phyloP scores from a whole-genome alignment of 192 early-diverging fungal genomes.

The Rhizoclosmatium globosum region DNA sequence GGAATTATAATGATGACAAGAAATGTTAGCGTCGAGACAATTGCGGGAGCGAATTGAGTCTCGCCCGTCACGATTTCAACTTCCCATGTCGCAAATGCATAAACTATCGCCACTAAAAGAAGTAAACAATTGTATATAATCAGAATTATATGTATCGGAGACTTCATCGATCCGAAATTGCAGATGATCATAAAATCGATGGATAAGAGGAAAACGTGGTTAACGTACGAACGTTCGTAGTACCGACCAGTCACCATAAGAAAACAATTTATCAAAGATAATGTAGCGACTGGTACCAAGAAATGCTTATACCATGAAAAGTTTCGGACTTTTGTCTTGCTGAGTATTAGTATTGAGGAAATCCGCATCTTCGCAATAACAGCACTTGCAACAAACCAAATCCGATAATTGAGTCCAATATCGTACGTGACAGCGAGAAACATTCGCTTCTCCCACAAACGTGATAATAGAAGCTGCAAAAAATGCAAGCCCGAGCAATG shows the following conservation, averaged over 20 bases:
- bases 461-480: not conserved
- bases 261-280: not conserved
- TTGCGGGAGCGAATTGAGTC: not conserved
- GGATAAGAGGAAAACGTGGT: not conserved
- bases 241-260: not conserved
- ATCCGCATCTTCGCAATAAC: slow-evolving; percentile 1
- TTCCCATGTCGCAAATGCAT: not conserved
- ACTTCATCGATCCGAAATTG: not conserved
- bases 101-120: not conserved
- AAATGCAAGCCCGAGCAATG: not conserved
- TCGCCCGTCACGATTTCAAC: not conserved
- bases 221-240: not conserved
- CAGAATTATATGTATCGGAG: not conserved
- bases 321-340: not conserved
- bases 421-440: not conserved
- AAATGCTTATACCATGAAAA: not conserved
- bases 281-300: not conserved
- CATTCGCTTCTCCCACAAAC: not conserved
- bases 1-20: not conserved
- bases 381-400: not conserved
- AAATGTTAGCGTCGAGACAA: slow-evolving; percentile 1
- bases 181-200: not conserved
- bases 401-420: not conserved
- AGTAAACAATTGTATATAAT: not conserved
- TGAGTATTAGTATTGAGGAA: not conserved